Evolutionary conservation across 306 rosid species (phyloP).

Genomic region (Amphicarpaea edgeworthii): DNA sequence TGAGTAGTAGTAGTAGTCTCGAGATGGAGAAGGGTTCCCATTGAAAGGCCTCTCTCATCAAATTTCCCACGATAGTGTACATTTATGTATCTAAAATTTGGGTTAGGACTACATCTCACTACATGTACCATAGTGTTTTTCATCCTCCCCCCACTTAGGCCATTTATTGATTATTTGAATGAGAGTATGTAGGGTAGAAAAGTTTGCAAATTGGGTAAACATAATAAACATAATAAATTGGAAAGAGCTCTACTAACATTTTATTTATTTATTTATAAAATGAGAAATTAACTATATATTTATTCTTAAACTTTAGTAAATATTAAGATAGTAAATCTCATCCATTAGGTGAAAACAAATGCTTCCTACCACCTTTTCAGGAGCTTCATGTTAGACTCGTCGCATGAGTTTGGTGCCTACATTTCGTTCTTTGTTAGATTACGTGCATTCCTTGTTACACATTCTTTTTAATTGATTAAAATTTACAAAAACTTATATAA

Average conservation of each 20-base stretch:
- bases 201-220: constrained; percentile 31
- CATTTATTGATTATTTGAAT: constrained; percentile 27
- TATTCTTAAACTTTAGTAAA: neutral
- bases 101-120: constrained; percentile 27
- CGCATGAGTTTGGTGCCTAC: no score
- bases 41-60: constrained; percentile 57
- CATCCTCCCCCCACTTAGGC: constrained; percentile 10
- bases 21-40: constrained; percentile 76
- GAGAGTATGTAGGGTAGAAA: constrained; percentile 43
- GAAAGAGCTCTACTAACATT: neutral
- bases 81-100: constrained; percentile 50
- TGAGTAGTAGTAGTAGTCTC: constrained; percentile 44
- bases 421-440: no score
- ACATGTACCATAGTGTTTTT: neutral
- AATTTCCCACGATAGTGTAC: constrained; percentile 33
- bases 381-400: no score
- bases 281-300: neutral
- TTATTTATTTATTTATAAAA: neutral
- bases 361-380: no score
- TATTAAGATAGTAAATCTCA: no score
- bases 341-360: no score
- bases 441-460: no score
- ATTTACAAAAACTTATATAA: no score
- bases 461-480: no score
- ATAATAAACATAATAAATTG: constrained; percentile 16